Base-by-base conservation (phyloP, 1,284 basidiomycete genomes). In the Porogramme epimiltina region DNA sequence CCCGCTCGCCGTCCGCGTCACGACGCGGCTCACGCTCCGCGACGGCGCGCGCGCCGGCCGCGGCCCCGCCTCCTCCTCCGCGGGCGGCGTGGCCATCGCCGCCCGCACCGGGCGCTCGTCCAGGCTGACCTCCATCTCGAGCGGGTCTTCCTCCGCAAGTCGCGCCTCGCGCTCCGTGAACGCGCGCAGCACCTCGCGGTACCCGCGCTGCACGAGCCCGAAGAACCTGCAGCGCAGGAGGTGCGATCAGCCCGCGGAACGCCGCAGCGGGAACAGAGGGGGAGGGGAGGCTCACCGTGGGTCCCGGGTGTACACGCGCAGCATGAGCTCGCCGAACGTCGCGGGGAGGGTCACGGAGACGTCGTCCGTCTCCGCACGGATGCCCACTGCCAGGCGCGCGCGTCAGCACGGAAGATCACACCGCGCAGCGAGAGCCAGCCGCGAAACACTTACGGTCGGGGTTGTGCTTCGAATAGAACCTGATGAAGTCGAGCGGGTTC, bases 381-480 rank as follows among this genome's bases (percentile, higher is more conserved):
- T 56, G 41, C 74, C 73, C 26, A 61, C 84, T 85, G 47, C 13
- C 5, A 26, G n/a, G n/a, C n/a, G n/a, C n/a, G n/a, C n/a, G n/a
- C n/a, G n/a, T n/a, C n/a, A n/a, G 34, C 25, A 15, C 3, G 11
- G 23, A 23, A 34, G 33, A 11, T 42, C 5, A 22, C 18, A 39
- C 18, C 26, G 16, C 3, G 13, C 13, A 40, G 16, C 10, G n/a
- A 13, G 16, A 19, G 13, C 22, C 3, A 36, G 11, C 3, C 20
- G 34, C n/a, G 16, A 6, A 37, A 6, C 6, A 50, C 79, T 53
- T 59, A 89, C 88, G 59, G 54, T 84, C 66, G 0, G 79, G 80
- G 24, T 78, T 72, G n/a, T 73, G 70, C 67, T 91, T 91, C 0
- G 84, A 83, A 62, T 90, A 92, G 62, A 91, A 92, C 61, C 75